Conservation (phyloP, 2,329 filamentous ascomycete species). For the Sphaerulina vaccinii region DNA sequence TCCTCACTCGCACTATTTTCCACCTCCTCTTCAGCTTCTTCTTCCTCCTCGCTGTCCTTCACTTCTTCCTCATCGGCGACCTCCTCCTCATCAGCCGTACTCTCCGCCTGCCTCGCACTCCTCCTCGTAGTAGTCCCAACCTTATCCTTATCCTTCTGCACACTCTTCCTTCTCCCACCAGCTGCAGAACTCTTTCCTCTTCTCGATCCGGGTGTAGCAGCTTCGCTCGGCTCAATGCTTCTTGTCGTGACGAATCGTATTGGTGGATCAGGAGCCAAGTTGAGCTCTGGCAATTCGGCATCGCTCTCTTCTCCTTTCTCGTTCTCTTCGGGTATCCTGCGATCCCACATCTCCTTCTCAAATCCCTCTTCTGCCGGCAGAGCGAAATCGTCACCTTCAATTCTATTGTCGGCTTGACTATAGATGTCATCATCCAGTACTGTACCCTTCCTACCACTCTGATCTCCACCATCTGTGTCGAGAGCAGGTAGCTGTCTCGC, state of each 20-base stretch:
- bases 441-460: constrained; percentile 35
- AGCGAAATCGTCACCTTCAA: constrained; percentile 43
- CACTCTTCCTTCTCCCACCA: constrained; percentile 19
- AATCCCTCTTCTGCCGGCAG: constrained; percentile 42
- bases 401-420: constrained; percentile 38
- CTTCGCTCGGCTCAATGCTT: constrained; percentile 31
- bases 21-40: constrained; percentile 25
- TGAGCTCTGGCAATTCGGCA: constrained; percentile 33
- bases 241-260: constrained; percentile 37
- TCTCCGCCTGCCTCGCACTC: constrained; percentile 32
- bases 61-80: constrained; percentile 29
- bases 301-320: constrained; percentile 25
- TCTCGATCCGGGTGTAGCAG: constrained; percentile 23
- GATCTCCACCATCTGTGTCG: constrained; percentile 42
- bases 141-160: constrained; percentile 21
- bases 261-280: constrained; percentile 34
- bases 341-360: constrained; percentile 46
- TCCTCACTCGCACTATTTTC: constrained; percentile 27
- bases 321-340: constrained; percentile 30
- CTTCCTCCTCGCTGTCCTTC: constrained; percentile 27
- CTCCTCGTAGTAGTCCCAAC: constrained; percentile 22
- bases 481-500: constrained; percentile 54
- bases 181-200: constrained; percentile 18
- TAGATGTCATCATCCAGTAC: constrained; percentile 42
- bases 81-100: constrained; percentile 29